Evolutionary conservation across 2,329 filamentous ascomycete species (phyloP), one percentile per base, ranked within the genome.

Genomic region (Pseudogymnoascus sp.): DNA sequence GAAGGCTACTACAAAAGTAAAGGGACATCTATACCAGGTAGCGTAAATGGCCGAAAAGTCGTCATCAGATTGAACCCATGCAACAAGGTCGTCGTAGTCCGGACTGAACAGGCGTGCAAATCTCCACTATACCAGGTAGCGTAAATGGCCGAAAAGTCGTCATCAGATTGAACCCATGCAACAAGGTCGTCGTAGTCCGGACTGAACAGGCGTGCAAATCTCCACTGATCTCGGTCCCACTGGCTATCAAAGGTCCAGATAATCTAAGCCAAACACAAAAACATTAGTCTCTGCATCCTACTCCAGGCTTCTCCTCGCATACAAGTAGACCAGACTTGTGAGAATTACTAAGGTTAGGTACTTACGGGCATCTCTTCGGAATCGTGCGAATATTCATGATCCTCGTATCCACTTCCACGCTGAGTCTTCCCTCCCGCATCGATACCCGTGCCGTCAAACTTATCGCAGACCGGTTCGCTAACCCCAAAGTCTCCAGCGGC

Each of bases 341-440:
- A 18, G 18, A 18, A 18, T 18, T 18, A 18, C 18, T 18, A 18
- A 18, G 18, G 2, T 18, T 18, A 18, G 18, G 18, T 18, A 18
- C 18, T 18, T 18, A 18, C 18, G 18, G 18, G 18, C 18, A 18
- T 18, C 18, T 18, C 18, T 18, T 18, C 18, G 18, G 18, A 18
- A 18, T 18, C 18, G 64, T 63, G 20, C 64, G 62, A 22, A 58
- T 74, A 74, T 1, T 64, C 67, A 6, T 68, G 68, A 60, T 74
- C 70, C 9, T 72, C 66, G 11, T 63, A 18, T 11, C 72, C 71
- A 30, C 63, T 67, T 9, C 71, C 70, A 4, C 41, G 59, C 50
- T 73, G 71, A 2, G 70, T 72, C 7, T 65, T 35, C 4, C 66
- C 65, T 15, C 67, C 70, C 1, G 65, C 65, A 22, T 65, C 60